Base-by-base conservation (phyloP, 139 green algal species). In the Chlamydomonas urium region DNA sequence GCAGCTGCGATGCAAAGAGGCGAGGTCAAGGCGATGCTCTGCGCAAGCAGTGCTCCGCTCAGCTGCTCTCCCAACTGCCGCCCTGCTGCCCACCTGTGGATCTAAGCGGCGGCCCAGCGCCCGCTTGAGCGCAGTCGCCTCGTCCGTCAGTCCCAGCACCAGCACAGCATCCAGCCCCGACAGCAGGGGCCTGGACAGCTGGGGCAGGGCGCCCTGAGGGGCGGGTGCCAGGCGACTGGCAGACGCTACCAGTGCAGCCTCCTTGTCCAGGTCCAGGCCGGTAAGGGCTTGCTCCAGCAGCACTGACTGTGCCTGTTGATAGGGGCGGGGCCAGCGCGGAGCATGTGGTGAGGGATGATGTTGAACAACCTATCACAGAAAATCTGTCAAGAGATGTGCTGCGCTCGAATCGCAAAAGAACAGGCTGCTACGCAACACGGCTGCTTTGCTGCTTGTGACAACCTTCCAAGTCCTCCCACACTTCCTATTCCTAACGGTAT, bases 271-370 rank as follows among this genome's bases (percentile, higher is more conserved):
- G 81, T 94, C 83, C 56, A 94, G 85, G 1, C 85, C 85, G 6
- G 89, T 93, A n/a, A 94, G 79, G 0, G 74, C 79, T n/a, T 72
- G 75, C 82, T 94, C 89, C 36, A 94, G 77, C 58, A 86, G 67
- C 37, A 59, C 67, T 17, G 89, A 83, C 77, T 94, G 37, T 35
- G 33, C 33, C 36, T n/a, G n/a, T n/a, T n/a, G n/a, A n/a, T n/a
- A n/a, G n/a, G n/a, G n/a, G n/a, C n/a, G n/a, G n/a, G n/a, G n/a
- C n/a, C n/a, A n/a, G n/a, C n/a, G n/a, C n/a, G n/a, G n/a, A n/a
- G n/a, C n/a, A n/a, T n/a, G n/a, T n/a, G n/a, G n/a, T n/a, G n/a
- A n/a, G n/a, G n/a, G n/a, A n/a, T n/a, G n/a, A n/a, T n/a, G n/a
- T n/a, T n/a, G n/a, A n/a, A n/a, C n/a, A n/a, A n/a, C n/a, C n/a